phyloP scores from a whole-genome alignment of 2,329 filamentous ascomycete species.

The Epichloe brachyelytri region DNA sequence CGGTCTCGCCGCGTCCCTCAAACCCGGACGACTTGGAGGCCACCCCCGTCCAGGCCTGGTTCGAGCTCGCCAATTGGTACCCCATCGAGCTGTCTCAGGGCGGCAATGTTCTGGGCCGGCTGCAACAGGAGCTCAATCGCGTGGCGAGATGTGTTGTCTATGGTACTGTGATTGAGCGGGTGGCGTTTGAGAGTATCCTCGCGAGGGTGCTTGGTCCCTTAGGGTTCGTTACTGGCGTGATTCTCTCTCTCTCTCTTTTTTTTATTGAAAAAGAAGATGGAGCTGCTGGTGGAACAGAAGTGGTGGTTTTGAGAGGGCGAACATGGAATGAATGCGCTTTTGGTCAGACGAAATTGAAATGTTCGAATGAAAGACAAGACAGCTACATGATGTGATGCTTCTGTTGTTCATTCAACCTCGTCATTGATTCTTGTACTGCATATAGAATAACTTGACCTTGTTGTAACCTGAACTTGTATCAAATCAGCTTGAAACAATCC shows the following conservation, averaged over 20 bases:
- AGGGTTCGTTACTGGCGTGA: background rate
- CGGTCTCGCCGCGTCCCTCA: constrained; percentile 32
- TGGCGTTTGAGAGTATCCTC: constrained; percentile 33
- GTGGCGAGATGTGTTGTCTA: constrained; percentile 34
- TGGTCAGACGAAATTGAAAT: too few species aligned
- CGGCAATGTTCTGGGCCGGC: constrained; percentile 18
- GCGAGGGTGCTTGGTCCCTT: constrained; percentile 22
- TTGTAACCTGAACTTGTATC: too few species aligned
- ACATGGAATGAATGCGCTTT: too few species aligned
- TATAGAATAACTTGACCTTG: too few species aligned
- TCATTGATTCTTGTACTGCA: too few species aligned
- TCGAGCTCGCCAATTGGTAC: constrained; percentile 33
- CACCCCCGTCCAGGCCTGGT: constrained; percentile 41
- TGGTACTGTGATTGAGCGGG: constrained; percentile 34
- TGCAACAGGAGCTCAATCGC: constrained; percentile 29
- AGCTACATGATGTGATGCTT: too few species aligned
- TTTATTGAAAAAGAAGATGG: background rate
- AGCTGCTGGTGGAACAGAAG: too few species aligned
- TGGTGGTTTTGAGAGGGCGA: too few species aligned
- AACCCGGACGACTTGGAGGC: constrained; percentile 30
- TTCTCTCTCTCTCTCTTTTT: background rate
- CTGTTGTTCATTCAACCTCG: too few species aligned
- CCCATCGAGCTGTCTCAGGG: constrained; percentile 23
- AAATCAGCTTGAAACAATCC: too few species aligned
- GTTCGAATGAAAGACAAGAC: too few species aligned